These are phyloP conservation scores for Allium sativum DNA, from an alignment of 106 monocot species.

Conservation along the genomic window DNA sequence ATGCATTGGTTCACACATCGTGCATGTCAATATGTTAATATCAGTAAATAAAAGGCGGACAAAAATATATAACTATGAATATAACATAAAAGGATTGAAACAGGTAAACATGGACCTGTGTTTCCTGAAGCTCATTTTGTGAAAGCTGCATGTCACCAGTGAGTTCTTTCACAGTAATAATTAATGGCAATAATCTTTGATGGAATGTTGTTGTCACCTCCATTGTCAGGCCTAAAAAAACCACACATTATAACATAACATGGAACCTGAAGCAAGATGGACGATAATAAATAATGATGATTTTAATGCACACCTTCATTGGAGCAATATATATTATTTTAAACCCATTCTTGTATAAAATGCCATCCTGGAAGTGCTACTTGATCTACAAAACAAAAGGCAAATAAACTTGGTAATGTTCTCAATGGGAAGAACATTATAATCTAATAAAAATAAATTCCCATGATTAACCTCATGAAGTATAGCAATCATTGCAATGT, in stretches of 20 bases:
- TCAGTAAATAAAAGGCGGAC: no score
- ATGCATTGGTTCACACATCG: no score
- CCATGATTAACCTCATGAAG: constrained; percentile 58
- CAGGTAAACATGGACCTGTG: constrained; percentile 38
- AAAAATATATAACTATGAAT: background rate
- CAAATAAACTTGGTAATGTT: background rate
- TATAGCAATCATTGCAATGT: constrained; percentile 94
- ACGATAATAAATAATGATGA: background rate
- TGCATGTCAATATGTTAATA: no score
- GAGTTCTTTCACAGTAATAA: constrained; percentile 76
- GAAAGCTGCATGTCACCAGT: constrained; percentile 98
- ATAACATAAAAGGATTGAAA: background rate
- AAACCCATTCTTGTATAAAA: constrained; percentile 81
- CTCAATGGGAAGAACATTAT: background rate
- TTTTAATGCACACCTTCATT: constrained; percentile 64
- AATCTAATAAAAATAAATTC: background rate
- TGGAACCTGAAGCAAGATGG: no score
- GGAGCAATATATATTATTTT: constrained; percentile 97
- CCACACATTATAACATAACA: constrained; percentile 1
- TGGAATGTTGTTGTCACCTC: constrained; percentile 87
- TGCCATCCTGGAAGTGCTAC: constrained; percentile 75
- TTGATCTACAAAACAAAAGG: constrained; percentile 42
- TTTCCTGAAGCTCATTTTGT: constrained; percentile 77
- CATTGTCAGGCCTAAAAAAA: constrained; percentile 66
- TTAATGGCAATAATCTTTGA: constrained; percentile 68